phyloP scores from a whole-genome alignment of 2,329 filamentous ascomycete species.

The Paraphaeosphaeria sporulosa region DNA sequence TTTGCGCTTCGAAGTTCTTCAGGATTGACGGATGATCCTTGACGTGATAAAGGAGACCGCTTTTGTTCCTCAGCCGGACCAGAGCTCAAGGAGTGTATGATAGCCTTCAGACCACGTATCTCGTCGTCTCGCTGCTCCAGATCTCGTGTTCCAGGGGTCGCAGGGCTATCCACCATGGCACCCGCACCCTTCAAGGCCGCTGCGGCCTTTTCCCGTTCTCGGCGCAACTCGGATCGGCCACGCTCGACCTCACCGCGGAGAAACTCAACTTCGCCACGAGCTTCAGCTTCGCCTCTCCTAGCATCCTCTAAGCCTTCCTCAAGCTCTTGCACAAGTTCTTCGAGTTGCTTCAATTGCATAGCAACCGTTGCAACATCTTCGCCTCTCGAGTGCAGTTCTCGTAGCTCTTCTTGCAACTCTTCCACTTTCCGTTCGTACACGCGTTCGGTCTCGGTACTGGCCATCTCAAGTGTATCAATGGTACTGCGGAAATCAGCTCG shows the following conservation, averaged over 20 bases:
- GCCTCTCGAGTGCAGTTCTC: slow-evolving; percentile 80
- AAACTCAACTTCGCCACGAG: slow-evolving; percentile 94
- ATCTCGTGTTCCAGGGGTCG: slow-evolving; percentile 67
- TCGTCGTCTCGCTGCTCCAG: slow-evolving; percentile 96
- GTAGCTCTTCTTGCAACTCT: slow-evolving; percentile 81
- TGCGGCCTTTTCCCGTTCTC: slow-evolving; percentile 84
- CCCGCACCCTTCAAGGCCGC: slow-evolving; percentile 64
- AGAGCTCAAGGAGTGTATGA: slow-evolving; percentile 92
- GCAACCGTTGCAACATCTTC: slow-evolving; percentile 93
- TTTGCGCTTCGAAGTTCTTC: slow-evolving; percentile 66
- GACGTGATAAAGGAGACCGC: slow-evolving; percentile 41
- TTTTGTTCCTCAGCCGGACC: slow-evolving; percentile 60
- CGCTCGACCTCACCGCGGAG: slow-evolving; percentile 92
- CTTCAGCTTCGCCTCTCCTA: slow-evolving; percentile 90
- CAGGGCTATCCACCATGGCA: slow-evolving; percentile 52
- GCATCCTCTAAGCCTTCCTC: slow-evolving; percentile 97
- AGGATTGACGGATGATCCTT: slow-evolving; percentile 35
- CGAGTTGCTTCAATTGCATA: slow-evolving; percentile 89
- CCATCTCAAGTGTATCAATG: slow-evolving; percentile 94
- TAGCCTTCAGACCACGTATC: slow-evolving; percentile 94
- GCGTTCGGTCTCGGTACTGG: slow-evolving; percentile 91
- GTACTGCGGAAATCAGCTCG: slow-evolving; percentile 96
- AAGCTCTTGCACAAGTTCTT: slow-evolving; percentile 94
- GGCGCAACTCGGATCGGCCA: slow-evolving; percentile 83
- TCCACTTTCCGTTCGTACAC: slow-evolving; percentile 95